Evolutionary conservation across 140 eudicot species (phyloP).

Genomic region (Senecio squalidus): DNA sequence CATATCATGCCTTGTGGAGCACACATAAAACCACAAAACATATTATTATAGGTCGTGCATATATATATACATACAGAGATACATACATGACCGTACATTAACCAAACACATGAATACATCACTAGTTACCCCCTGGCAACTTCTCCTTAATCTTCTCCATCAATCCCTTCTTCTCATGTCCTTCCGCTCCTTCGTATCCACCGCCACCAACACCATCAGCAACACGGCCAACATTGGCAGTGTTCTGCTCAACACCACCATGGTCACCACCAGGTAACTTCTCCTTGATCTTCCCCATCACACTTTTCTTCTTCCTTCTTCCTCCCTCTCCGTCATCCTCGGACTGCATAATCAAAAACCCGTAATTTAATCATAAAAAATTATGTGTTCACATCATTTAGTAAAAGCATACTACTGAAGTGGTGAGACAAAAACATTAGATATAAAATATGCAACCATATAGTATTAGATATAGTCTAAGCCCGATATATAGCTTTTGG

Average conservation of each 20-base stretch:
- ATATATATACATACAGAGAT: background rate
- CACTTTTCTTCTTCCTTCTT: constrained; percentile 42
- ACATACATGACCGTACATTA: background rate
- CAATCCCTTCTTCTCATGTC: constrained; percentile 51
- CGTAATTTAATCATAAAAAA: background rate
- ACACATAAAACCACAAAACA: background rate
- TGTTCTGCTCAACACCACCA: constrained; percentile 16
- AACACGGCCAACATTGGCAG: constrained; percentile 8
- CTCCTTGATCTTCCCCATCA: constrained; percentile 32
- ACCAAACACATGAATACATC: background rate
- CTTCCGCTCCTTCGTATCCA: constrained; percentile 26
- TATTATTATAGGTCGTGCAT: background rate
- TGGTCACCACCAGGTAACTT: constrained; percentile 37
- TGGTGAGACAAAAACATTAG: too few species aligned
- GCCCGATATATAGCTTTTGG: too few species aligned
- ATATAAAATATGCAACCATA: too few species aligned
- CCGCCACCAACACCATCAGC: constrained; percentile 28
- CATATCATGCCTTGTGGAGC: background rate
- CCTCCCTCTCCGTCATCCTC: constrained; percentile 41
- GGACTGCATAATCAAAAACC: constrained; percentile 6
- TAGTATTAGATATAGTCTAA: too few species aligned
- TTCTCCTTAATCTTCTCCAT: constrained; percentile 56
- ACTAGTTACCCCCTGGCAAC: constrained; percentile 41
- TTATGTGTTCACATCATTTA: too few species aligned
- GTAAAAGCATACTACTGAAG: too few species aligned